These are phyloP conservation scores for Fraxinus anomala DNA, from an alignment of 257 asterid genomes.

Conservation along the genomic window DNA sequence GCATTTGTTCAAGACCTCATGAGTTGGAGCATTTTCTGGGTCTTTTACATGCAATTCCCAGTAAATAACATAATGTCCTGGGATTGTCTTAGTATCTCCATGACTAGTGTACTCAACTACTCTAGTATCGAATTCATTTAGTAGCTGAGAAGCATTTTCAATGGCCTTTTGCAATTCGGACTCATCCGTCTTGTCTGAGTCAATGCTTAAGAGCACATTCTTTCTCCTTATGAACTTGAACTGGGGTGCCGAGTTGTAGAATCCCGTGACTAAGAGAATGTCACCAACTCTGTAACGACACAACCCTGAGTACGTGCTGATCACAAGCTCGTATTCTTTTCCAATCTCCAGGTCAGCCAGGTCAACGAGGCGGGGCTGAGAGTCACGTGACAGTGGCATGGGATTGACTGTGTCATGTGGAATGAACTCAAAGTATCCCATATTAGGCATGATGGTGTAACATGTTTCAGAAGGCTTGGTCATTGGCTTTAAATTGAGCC, in stretches of 20 bases:
- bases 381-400: conserved; percentile 8
- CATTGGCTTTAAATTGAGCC: conserved; percentile 43
- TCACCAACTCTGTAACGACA: conserved; percentile 51
- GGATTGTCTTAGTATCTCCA: conserved; percentile 35
- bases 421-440: conserved; percentile 46
- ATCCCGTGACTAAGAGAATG: conserved; percentile 42
- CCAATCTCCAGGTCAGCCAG: conserved; percentile 33
- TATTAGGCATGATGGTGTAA: conserved; percentile 41
- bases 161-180: conserved; percentile 44
- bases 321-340: conserved; percentile 37
- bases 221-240: conserved; percentile 44
- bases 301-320: conserved; percentile 37
- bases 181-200: conserved; percentile 46
- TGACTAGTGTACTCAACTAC: conserved; percentile 42
- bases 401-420: conserved; percentile 31
- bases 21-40: conserved; percentile 19
- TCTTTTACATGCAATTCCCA: conserved; percentile 35
- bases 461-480: conserved; percentile 23
- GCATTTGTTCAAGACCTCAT: conserved; percentile 34
- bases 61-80: conserved; percentile 47
- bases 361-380: conserved; percentile 31
- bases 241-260: conserved; percentile 45
- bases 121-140: conserved; percentile 20
- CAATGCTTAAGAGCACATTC: conserved; percentile 46
- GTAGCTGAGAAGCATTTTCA: conserved; percentile 28